Base-by-base conservation (phyloP, 139 green algal genomes). In the Picochlorum sp. region DNA sequence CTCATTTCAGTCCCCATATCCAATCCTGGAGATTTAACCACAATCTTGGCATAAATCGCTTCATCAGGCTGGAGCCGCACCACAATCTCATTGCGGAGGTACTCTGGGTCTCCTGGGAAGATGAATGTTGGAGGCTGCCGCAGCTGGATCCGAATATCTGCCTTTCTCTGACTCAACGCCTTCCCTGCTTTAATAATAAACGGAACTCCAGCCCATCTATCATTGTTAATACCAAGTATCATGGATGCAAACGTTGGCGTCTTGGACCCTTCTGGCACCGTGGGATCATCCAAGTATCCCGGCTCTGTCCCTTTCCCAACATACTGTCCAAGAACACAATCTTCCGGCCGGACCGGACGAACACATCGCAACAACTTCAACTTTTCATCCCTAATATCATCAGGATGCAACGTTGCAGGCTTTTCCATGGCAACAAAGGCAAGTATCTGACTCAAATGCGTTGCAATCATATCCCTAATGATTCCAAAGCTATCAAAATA, bases 401-500 rank as follows among this genome's bases (percentile, higher is more conserved):
- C 91, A 1, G 90, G 82, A 60, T 87, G 78, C 26, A 89, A 57
- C 24, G 72, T 85, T 21, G 92, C 80, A 1, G 93, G 93, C 34
- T 86, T 81, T 83, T 98, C 93, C 93, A 98, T 98, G 21, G 88
- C 84, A 45, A 79, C 57, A 61, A 69, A 62, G 0, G 72, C 67
- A 61, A 69, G 14, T 86, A 72, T 54, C 78, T 95, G 90, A 14
- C 85, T 77, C 16, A 97, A 72, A 68, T 97, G 91, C 69, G 95
- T 96, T 66, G 83, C 81, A 50, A 98, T 96, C 58, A 98, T 88
- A 68, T 98, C 93, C 0, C 93, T 77, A 54, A 98, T 92, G 83
- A 98, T 98, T 65, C 92, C 94, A 68, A 90, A 96, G 44, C 84
- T 63, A 78, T 98, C 92, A 83, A 99, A 98, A 77, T 98, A 99